A percentile compares a stretch with the other conserved stretches of the same genome.
Evolutionary conservation across 148 eudicot species (phyloP).

Genomic region (Spergularia marina): DNA sequence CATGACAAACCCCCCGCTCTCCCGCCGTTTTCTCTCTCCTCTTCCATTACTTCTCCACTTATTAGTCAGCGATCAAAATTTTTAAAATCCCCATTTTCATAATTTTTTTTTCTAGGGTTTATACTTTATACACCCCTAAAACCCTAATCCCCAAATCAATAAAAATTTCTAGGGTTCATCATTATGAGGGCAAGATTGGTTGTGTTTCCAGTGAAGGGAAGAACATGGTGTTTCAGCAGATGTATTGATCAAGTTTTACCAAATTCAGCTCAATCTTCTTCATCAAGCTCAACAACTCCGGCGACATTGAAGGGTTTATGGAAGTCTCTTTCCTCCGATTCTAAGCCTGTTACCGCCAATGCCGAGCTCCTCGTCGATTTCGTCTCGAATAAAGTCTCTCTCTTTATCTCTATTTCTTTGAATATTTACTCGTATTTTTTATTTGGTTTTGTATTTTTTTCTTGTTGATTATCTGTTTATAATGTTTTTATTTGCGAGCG

Average conservation of each 20-base stretch:
- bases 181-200: constrained; percentile 69
- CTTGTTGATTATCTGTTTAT: neutral
- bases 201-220: constrained; percentile 87
- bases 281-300: constrained; percentile 39
- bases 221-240: constrained; percentile 83
- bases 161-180: constrained; percentile 17
- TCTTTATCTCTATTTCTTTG: neutral
- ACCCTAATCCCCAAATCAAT: neutral
- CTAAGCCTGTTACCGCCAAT: constrained; percentile 46
- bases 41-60: neutral
- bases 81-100: neutral
- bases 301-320: constrained; percentile 60
- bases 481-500: too few relatives aligned
- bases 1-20: too few relatives aligned
- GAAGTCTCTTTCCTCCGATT: constrained; percentile 38
- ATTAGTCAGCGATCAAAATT: neutral
- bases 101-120: constrained; percentile 2
- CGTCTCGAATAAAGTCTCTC: constrained; percentile 61
- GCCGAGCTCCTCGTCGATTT: constrained; percentile 76
- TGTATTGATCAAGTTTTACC: constrained; percentile 48
- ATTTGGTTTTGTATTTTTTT: neutral
- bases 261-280: constrained; percentile 19
- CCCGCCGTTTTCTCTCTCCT: constrained; percentile 21
- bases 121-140: neutral
- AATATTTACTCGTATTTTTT: neutral